A percentile compares a stretch with the other conserved stretches of the same genome.
phyloP scores from a whole-genome alignment of 345 rosid genomes.

The Mallotus nudiflorus region DNA sequence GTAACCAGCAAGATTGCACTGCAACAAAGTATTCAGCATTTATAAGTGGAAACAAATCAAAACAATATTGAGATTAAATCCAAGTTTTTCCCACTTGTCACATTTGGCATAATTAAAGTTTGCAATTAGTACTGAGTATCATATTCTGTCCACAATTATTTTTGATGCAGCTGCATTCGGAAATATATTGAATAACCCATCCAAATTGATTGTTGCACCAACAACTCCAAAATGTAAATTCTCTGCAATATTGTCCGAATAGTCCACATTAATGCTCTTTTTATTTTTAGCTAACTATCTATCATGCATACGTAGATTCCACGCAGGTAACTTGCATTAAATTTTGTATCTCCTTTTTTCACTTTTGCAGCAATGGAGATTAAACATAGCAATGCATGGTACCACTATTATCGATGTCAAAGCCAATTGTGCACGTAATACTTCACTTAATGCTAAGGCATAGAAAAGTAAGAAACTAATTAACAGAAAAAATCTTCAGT shows the following conservation, averaged over 20 bases:
- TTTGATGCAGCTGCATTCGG: neutral
- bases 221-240: neutral
- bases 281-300: neutral
- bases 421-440: neutral
- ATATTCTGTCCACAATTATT: neutral
- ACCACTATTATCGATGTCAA: neutral
- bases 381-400: neutral
- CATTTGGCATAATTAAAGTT: neutral
- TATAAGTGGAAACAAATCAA: neutral
- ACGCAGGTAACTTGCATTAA: neutral
- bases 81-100: neutral
- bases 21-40: neutral
- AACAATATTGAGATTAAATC: neutral
- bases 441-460: neutral
- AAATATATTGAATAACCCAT: neutral
- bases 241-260: neutral
- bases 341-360: neutral
- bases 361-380: neutral
- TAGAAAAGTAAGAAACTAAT: constrained; percentile 1
- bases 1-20: too few relatives aligned
- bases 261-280: neutral
- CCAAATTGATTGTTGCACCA: neutral
- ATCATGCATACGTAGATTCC: neutral
- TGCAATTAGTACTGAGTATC: neutral
- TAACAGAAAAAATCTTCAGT: neutral